Evolutionary conservation across 2,329 filamentous ascomycete genomes (phyloP), one percentile per base, ranked within the genome.

Genomic region (Alternaria novae-zelandiae): DNA sequence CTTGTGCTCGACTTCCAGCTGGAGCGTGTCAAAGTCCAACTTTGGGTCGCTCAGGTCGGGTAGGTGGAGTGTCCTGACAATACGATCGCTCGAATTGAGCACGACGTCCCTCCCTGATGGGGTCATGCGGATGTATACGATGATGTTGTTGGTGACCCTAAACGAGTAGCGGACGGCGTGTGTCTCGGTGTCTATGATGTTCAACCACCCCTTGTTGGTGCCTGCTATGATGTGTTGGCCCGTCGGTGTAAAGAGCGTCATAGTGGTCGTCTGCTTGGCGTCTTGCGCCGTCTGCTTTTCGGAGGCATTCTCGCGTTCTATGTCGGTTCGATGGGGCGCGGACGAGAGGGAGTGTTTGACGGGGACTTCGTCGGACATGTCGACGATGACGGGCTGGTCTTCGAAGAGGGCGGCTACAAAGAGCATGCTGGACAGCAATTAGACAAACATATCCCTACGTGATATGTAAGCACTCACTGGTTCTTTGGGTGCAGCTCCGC

Each of bases 321-420:
- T 83, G 59, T 89, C 87, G 6, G 89, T 85, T 72, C 94, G 89
- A 77, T 91, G 91, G 28, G 94, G 95, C 2, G 90, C 89, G 8
- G 94, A 96, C 32, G 94, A 91, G 3, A 98, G 86, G 46, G 89
- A 86, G 69, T 91, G 89, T 80, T 94, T 96, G 59, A 91, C 84
- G 57, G 93, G 89, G 73, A 89, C 86, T 2, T 88, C 83, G 13
- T 88, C 85, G 36, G 88, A 89, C 50, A 94, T 86, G 79, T 98
- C 94, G 67, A 97, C 93, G 7, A 99, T 86, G 56, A 95, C 87
- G 0, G 95, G 95, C 69, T 96, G 90, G 72, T 97, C 94, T 83
- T 99, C 96, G 79, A 96, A 98, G 20, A 98, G 87, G 3, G 95
- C 95, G 15, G 93, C 94, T 17, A 96, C 93, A 75, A 97, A 97